A percentile compares a stretch with the other conserved stretches of the same genome.
Evolutionary conservation across 2,329 filamentous ascomycete genomes (phyloP).

Genomic region (Ophiocordyceps camponoti-saundersi): DNA sequence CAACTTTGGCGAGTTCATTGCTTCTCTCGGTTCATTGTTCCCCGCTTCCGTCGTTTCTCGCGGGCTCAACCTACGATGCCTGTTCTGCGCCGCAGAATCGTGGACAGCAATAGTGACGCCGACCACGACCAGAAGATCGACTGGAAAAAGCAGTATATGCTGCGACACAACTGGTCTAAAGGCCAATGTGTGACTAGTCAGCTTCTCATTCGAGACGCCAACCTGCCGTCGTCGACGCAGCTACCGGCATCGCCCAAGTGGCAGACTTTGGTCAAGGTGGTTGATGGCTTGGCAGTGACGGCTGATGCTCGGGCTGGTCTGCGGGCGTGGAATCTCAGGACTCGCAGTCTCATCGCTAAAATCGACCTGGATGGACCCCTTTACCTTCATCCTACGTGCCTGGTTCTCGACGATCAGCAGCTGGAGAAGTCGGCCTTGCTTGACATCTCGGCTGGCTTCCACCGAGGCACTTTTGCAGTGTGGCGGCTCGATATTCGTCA

Average conservation of each 20-base stretch:
- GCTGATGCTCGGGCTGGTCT: conserved; percentile 54
- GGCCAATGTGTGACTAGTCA: conserved; percentile 70
- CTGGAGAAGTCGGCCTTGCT: conserved; percentile 23
- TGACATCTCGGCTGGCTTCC: conserved; percentile 52
- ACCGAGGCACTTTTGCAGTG: conserved; percentile 53
- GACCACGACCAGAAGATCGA: conserved; percentile 26
- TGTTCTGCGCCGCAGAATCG: background rate
- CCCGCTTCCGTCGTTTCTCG: conserved; percentile 59
- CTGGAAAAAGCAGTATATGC: conserved; percentile 80
- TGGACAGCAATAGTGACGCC: background rate
- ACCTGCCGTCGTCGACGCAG: background rate
- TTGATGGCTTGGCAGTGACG: conserved; percentile 62
- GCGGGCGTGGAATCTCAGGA: conserved; percentile 61
- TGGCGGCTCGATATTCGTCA: conserved; percentile 40
- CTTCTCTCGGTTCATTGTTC: conserved; percentile 72
- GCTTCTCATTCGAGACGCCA: conserved; percentile 35
- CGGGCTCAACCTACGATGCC: conserved; percentile 31
- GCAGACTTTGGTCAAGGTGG: conserved; percentile 57
- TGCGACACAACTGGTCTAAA: conserved; percentile 79
- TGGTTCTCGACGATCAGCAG: conserved; percentile 44
- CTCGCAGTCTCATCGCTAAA: conserved; percentile 40
- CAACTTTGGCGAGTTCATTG: conserved; percentile 87
- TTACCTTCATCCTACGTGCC: conserved; percentile 34
- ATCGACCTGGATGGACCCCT: conserved; percentile 13
- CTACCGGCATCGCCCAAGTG: conserved; percentile 12